Evolutionary conservation across 1,284 basidiomycete genomes (phyloP), one percentile per base, ranked within the genome.

Genomic region (Vanrija sp.): DNA sequence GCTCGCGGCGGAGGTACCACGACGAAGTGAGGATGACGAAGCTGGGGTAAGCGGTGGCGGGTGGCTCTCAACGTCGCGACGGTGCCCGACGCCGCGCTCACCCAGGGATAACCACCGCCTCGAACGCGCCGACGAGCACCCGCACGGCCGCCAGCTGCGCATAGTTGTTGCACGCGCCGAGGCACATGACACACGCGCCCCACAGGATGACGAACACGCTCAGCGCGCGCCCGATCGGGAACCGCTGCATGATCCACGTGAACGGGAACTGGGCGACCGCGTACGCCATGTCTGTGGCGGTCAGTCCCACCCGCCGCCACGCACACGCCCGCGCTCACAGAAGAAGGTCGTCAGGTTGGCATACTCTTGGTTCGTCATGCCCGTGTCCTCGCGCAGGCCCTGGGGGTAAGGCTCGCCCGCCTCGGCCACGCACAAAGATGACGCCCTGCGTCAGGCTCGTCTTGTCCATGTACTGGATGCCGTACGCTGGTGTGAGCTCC

Each of bases 1-100:
- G 53, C 46, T 66, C 65, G 0, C 36, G 22, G 14, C 64, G 53
- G 37, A 65, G 63, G 54, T 66, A 68, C 66, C 66, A 68, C 2
- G 66, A 64, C 9, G 64, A 41, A 15, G 61, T 53, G 45, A 68
- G 58, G 35, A 68, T 44, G n/a, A 62, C 56, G 48, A 63, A 68
- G 37, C 62, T 60, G 25, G 62, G 55, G 8, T 56, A 15, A 39
- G n/a, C 19, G 4, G n/a, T 6, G n/a, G 8, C 16, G 4, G 8
- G 38, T 9, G 10, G 2, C 10, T 7, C 37, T 8, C 37, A n/a
- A 8, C 4, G 12, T 18, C 6, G 12, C 36, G 14, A 37, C 6
- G 15, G 4, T 18, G 36, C 5, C 36, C 14, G 14, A 8, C n/a
- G n/a, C n/a, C n/a, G n/a, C n/a, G n/a, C 31, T 12, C 31, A 44